Evolutionary conservation across 208 protist species (phyloP).

Genomic region (Angomonas deanei): DNA sequence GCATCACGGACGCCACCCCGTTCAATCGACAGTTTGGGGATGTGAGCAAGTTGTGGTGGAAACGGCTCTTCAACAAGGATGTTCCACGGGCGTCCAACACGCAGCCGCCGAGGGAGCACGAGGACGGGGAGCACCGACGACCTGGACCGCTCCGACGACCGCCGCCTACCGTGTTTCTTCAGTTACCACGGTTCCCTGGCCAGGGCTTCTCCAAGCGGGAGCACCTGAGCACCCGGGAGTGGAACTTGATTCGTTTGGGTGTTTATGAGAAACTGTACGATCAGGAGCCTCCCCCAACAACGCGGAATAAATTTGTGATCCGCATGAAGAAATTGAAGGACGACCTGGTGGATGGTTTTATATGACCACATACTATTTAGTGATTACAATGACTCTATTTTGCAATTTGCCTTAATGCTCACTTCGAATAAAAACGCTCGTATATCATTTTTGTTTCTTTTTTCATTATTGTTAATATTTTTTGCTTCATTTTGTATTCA

Average conservation of each 20-base stretch:
- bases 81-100: constrained; percentile 16
- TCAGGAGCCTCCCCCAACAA: constrained; percentile 12
- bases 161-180: constrained; percentile 16
- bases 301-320: constrained; percentile 14
- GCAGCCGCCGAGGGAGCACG: constrained; percentile 6
- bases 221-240: constrained; percentile 20
- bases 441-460: neutral
- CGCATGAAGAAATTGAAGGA: constrained; percentile 21
- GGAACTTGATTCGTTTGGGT: constrained; percentile 13
- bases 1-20: constrained; percentile 20
- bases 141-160: constrained; percentile 16
- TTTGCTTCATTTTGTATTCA: neutral
- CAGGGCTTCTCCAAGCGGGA: constrained; percentile 38
- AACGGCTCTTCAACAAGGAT: constrained; percentile 26
- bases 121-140: constrained; percentile 5
- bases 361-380: constrained; percentile 10
- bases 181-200: constrained; percentile 34
- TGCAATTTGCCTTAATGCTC: neutral
- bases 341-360: constrained; percentile 33
- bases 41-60: constrained; percentile 26
- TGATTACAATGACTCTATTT: neutral
- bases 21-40: constrained; percentile 34
- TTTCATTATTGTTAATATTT: neutral
- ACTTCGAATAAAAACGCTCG: too few species aligned
- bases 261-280: constrained; percentile 18